These are phyloP conservation scores for Mucor plumbeus DNA, from an alignment of 371 early-diverging fungal genomes.

Conservation along the genomic window DNA sequence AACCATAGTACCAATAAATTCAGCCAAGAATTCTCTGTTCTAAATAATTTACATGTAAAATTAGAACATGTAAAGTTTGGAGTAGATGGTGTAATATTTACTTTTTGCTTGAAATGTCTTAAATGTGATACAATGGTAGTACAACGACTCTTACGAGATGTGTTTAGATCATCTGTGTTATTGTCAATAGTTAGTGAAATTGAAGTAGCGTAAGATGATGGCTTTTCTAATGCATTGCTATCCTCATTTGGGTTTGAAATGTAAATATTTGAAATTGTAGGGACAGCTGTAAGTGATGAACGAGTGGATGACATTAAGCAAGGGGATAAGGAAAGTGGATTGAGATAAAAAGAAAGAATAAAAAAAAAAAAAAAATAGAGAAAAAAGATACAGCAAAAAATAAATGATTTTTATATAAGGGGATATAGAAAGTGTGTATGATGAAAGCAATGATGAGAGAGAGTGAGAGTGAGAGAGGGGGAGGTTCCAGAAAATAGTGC, in stretches of 20 bases:
- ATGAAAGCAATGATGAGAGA: no score
- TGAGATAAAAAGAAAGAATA: background rate
- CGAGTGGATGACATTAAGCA: constrained; percentile 18
- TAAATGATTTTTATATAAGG: background rate
- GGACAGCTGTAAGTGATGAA: constrained; percentile 21
- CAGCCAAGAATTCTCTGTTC: constrained; percentile 76
- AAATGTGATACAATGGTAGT: constrained; percentile 4
- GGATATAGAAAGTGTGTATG: background rate
- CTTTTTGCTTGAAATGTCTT: constrained; percentile 8
- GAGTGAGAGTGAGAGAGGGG: background rate
- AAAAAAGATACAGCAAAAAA: no score
- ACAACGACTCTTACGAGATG: background rate
- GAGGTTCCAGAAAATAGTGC: constrained; percentile 5
- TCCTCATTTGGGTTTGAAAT: background rate
- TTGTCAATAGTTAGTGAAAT: constrained; percentile 5
- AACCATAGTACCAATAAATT: constrained; percentile 82
- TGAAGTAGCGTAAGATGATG: background rate
- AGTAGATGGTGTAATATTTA: background rate
- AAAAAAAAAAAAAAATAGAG: background rate
- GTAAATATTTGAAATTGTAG: background rate
- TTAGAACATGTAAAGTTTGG: background rate
- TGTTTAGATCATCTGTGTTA: constrained; percentile 12
- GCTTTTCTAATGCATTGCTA: constrained; percentile 8
- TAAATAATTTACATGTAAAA: background rate
- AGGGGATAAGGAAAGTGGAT: background rate